Evolutionary conservation across 1,139 yeast genomes (phyloP).

Genomic region (Torulaspora globosa): DNA sequence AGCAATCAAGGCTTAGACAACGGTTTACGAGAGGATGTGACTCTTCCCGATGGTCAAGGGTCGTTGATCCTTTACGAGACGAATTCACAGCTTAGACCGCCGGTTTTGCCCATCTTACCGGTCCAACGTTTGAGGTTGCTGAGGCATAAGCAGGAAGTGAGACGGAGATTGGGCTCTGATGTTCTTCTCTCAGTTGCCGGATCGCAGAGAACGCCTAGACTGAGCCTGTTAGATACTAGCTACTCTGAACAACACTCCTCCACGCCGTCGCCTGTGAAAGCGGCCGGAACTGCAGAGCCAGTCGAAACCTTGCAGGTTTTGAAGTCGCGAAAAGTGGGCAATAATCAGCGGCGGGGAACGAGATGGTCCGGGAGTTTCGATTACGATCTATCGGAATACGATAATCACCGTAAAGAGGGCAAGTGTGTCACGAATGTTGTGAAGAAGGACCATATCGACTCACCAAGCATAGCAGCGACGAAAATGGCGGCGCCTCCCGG

Average conservation of each 20-base stretch:
- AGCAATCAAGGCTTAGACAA: conserved; percentile 1
- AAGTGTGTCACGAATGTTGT: conserved; percentile 4
- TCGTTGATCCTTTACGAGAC: conserved; percentile 18
- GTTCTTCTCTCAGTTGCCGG: conserved; percentile 1
- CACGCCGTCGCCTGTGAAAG: conserved; percentile 28
- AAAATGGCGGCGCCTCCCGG: background rate
- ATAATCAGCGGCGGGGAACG: conserved; percentile 19
- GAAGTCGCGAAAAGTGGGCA: conserved; percentile 6
- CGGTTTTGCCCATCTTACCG: conserved; percentile 33
- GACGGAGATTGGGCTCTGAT: conserved; percentile 11
- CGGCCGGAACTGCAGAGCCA: background rate
- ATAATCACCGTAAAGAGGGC: conserved; percentile 14
- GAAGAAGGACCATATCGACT: conserved; percentile 2
- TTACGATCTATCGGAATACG: conserved; percentile 29
- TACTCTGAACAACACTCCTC: conserved; percentile 11
- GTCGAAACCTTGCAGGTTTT: background rate
- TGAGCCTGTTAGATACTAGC: conserved; percentile 2
- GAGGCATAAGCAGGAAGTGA: conserved; percentile 28
- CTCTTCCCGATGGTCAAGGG: conserved; percentile 6
- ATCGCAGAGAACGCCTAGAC: background rate
- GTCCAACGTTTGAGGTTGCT: conserved; percentile 31
- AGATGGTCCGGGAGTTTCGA: conserved; percentile 33
- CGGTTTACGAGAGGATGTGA: background rate
- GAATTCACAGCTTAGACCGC: conserved; percentile 25
- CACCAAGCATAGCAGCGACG: conserved; percentile 6